Base-by-base conservation (phyloP, 345 rosid genomes). In the Brassica incana region DNA sequence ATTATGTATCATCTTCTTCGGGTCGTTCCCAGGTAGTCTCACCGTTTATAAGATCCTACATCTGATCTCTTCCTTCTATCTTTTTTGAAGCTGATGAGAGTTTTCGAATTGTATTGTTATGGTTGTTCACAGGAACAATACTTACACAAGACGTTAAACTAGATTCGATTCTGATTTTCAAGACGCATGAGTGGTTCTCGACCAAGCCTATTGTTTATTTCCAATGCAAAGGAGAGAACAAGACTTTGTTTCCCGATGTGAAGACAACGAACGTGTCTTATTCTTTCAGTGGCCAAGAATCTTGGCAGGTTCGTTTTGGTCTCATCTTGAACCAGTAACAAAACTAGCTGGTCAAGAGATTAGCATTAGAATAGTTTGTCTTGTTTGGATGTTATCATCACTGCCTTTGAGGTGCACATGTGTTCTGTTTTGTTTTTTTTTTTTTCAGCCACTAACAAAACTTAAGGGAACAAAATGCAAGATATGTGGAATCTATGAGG, bases 401-500 rank as follows among this genome's bases (percentile, higher is more conserved):
- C 30, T 59, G 23, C 67, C 52, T 45, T 74, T 74, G 66, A 79
- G 32, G 9, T 35, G 3, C 15, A 14, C 54, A 15, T 27, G 11
- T 65, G 64, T 40, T 61, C 0, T 73, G 60, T 65, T 45, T 11
- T 43, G 45, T 43, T 43, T 40, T 58, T 16, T 61, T 77, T 40
- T 81, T 58, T 76, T 81, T 69, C 86, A 96, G 98, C 98, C 98
- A 29, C 66, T 96, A 40, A 90, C 92, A 0, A 79, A 83, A 73
- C 80, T 93, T 16, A 33, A 81, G 5, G 85, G 87, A 66, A 84
- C 77, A 50, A 93, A 92, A 80, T 96, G 99, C 91, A 96, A 93
- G 88, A 85, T 97, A 71, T 96, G 99, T 83, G 99, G 98, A 23
- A 82, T 96, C 76, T 96, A 90, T 56, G 97, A 93, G 86, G 14